phyloP scores from a whole-genome alignment of 805 yeast genomes.

The Candida tallmaniae region DNA sequence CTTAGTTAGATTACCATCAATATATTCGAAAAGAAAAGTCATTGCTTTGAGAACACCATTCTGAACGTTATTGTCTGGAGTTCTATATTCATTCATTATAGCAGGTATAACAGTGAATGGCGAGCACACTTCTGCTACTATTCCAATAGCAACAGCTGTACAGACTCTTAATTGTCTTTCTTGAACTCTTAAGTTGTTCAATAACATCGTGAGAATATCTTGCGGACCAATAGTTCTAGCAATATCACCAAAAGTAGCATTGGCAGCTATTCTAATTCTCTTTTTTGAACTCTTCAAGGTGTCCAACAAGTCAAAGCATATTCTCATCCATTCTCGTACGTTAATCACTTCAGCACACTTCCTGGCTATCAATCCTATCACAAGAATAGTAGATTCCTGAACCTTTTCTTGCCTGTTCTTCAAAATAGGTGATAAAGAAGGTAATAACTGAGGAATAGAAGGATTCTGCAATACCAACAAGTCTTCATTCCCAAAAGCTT shows the following conservation, averaged over 20 bases:
- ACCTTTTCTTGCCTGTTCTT: slow-evolving; percentile 88
- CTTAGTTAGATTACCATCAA: slow-evolving; percentile 66
- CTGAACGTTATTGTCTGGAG: slow-evolving; percentile 89
- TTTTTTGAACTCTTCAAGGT: slow-evolving; percentile 79
- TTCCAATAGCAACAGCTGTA: slow-evolving; percentile 96
- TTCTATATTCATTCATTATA: slow-evolving; percentile 88
- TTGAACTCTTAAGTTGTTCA: slow-evolving; percentile 84
- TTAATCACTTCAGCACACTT: slow-evolving; percentile 76
- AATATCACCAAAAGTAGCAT: slow-evolving; percentile 84
- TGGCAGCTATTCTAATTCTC: slow-evolving; percentile 77
- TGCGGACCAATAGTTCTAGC: slow-evolving; percentile 95
- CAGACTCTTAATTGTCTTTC: slow-evolving; percentile 96
- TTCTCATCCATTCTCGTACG: slow-evolving; percentile 96
- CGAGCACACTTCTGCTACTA: slow-evolving; percentile 88
- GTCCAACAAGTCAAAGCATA: slow-evolving; percentile 85
- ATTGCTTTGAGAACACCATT: slow-evolving; percentile 91
- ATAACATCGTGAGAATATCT: slow-evolving; percentile 78
- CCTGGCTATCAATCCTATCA: slow-evolving; percentile 80
- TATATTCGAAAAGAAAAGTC: slow-evolving; percentile 88
- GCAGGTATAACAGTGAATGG: slow-evolving; percentile 95
- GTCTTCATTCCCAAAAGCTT: slow-evolving; percentile 51
- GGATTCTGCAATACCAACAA: slow-evolving; percentile 57
- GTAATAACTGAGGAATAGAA: slow-evolving; percentile 74
- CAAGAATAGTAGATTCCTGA: slow-evolving; percentile 72
- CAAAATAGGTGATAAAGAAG: slow-evolving; percentile 86